Percentiles rank a stretch among this genome's conserved stretches.
Evolutionary conservation across 2,329 filamentous ascomycete genomes (phyloP).

Genomic region (Colletotrichum paranaense): DNA sequence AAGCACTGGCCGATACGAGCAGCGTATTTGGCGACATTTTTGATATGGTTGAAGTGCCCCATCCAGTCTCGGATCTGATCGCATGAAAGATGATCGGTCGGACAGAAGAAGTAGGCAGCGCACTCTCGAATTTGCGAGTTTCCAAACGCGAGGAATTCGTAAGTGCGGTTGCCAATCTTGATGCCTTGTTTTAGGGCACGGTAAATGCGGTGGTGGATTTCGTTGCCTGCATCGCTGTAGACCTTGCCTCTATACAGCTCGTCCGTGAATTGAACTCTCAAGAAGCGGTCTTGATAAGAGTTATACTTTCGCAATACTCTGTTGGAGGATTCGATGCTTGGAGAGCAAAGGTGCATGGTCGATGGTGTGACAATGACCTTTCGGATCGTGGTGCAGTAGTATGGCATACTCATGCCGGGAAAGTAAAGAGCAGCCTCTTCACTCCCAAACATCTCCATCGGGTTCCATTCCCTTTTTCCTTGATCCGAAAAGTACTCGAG

Average conservation of each 20-base stretch:
- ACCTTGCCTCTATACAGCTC: constrained; percentile 75
- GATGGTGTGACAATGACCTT: constrained; percentile 87
- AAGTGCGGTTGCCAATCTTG: constrained; percentile 81
- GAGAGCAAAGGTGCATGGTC: constrained; percentile 81
- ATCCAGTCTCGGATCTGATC: constrained; percentile 86
- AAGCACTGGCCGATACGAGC: constrained; percentile 95
- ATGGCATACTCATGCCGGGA: constrained; percentile 66
- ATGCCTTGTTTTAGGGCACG: constrained; percentile 83
- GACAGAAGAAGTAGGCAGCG: constrained; percentile 92
- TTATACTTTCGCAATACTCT: constrained; percentile 82
- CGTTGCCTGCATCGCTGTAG: constrained; percentile 61
- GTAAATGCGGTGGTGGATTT: constrained; percentile 78
- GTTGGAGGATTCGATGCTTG: constrained; percentile 87
- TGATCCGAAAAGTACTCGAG: constrained; percentile 80
- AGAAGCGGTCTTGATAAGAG: constrained; percentile 78
- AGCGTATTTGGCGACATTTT: constrained; percentile 87
- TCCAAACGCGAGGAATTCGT: constrained; percentile 92
- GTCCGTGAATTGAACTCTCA: constrained; percentile 90
- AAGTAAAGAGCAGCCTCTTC: constrained; percentile 60
- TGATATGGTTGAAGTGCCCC: constrained; percentile 86
- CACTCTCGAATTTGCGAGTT: constrained; percentile 95
- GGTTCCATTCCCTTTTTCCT: constrained; percentile 71
- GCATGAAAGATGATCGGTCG: constrained; percentile 73
- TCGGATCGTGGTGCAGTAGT: constrained; percentile 80
- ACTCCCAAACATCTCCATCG: constrained; percentile 77